These are phyloP conservation scores for Sphagnum magellanicum DNA, from an alignment of 228 moss, liverwort and hornwort genomes.

Conservation along the genomic window DNA sequence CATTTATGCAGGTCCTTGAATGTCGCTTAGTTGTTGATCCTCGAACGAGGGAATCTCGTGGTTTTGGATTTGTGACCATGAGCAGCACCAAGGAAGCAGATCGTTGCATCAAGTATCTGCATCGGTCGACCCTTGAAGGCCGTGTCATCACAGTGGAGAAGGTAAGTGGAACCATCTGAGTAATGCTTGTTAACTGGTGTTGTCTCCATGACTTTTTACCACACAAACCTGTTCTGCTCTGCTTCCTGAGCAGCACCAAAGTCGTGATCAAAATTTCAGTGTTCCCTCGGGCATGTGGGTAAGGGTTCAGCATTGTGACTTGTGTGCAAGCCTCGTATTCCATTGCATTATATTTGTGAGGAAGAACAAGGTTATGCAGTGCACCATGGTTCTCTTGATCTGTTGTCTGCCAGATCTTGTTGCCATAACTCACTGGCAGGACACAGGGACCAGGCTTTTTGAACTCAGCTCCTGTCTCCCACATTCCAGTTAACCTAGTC, in stretches of 20 bases:
- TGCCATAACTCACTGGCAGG: too few relatives aligned
- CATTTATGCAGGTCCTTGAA: slow-evolving; percentile 62
- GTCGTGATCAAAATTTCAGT: slow-evolving; percentile 39
- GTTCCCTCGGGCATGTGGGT: not conserved
- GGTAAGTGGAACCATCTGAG: slow-evolving; percentile 42
- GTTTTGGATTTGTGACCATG: slow-evolving; percentile 98
- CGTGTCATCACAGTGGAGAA: slow-evolving; percentile 97
- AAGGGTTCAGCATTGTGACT: too few relatives aligned
- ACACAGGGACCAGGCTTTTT: too few relatives aligned
- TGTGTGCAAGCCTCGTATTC: too few relatives aligned
- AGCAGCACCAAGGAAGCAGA: slow-evolving; percentile 90
- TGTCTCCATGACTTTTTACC: slow-evolving; percentile 13
- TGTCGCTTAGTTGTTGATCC: slow-evolving; percentile 91
- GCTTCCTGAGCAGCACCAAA: slow-evolving; percentile 27
- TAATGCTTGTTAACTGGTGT: slow-evolving; percentile 26
- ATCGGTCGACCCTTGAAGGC: slow-evolving; percentile 89
- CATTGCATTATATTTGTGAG: too few relatives aligned
- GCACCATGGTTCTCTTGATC: too few relatives aligned
- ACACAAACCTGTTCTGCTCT: slow-evolving; percentile 19
- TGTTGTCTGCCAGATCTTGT: too few relatives aligned
- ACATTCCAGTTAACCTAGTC: too few relatives aligned
- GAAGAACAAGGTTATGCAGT: too few relatives aligned
- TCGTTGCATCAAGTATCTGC: slow-evolving; percentile 94
- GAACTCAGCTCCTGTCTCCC: too few relatives aligned
- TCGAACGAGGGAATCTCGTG: slow-evolving; percentile 87